These are phyloP conservation scores for Penicillium taxi DNA, from an alignment of 495 filamentous ascomycete species.

Conservation along the genomic window DNA sequence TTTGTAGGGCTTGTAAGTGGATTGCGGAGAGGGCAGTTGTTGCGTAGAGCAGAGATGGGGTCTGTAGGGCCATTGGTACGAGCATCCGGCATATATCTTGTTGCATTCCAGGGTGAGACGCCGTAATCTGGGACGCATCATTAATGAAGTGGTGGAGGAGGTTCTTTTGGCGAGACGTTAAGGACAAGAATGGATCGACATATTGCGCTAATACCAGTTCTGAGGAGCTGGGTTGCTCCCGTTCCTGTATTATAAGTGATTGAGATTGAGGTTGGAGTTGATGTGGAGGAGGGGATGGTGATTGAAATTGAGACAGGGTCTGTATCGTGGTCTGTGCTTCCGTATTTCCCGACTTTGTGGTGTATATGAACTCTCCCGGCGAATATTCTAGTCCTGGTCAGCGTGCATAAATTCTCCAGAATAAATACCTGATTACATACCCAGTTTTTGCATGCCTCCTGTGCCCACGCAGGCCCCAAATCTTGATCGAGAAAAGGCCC, in stretches of 20 bases:
- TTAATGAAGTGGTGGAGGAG: slow-evolving; percentile 40
- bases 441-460: slow-evolving; percentile 39
- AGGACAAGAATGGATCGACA: slow-evolving; percentile 37
- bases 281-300: too few relatives aligned
- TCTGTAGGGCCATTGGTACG: slow-evolving; percentile 41
- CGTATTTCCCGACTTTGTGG: slow-evolving; percentile 22
- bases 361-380: slow-evolving; percentile 42
- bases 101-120: slow-evolving; percentile 40
- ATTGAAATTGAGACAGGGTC: slow-evolving; percentile 6
- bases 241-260: too few relatives aligned
- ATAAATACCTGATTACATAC: slow-evolving; percentile 14
- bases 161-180: slow-evolving; percentile 32
- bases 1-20: slow-evolving; percentile 37
- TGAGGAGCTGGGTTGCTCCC: slow-evolving; percentile 14
- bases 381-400: slow-evolving; percentile 32
- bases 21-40: slow-evolving; percentile 43
- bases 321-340: slow-evolving; percentile 1
- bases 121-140: slow-evolving; percentile 41
- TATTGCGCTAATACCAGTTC: slow-evolving; percentile 23
- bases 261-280: too few relatives aligned
- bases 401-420: not conserved
- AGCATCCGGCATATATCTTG: slow-evolving; percentile 42
- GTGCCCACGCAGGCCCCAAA: slow-evolving; percentile 39
- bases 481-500: slow-evolving; percentile 39
- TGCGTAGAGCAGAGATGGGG: slow-evolving; percentile 39